A percentile compares a stretch with the other conserved stretches of the same genome.
Evolutionary conservation across 2,329 filamentous ascomycete genomes (phyloP).

Genomic region (Diaporthe helianthi): DNA sequence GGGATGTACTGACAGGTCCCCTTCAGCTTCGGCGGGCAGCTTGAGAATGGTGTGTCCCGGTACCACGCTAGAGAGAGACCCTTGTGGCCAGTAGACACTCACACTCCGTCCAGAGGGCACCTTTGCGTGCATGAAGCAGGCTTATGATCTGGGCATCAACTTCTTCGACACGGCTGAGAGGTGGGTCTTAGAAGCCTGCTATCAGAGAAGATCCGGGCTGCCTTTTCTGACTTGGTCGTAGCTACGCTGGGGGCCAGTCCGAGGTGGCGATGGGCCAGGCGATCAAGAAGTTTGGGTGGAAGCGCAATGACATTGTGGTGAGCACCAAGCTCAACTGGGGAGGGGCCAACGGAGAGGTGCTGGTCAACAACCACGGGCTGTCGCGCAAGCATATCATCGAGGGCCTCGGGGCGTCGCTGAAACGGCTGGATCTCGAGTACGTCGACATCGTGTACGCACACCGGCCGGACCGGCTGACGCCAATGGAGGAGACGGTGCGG

Average conservation of each 20-base stretch:
- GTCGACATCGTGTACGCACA: conserved; percentile 76
- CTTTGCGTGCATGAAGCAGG: conserved; percentile 67
- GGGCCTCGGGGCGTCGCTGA: conserved; percentile 62
- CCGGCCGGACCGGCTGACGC: conserved; percentile 70
- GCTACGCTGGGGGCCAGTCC: conserved; percentile 66
- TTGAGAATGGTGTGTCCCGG: conserved; percentile 40
- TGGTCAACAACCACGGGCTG: conserved; percentile 66
- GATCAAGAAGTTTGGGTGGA: conserved; percentile 67
- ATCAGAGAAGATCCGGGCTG: background rate
- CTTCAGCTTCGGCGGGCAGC: conserved; percentile 42
- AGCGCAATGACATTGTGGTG: conserved; percentile 66
- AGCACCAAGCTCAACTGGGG: conserved; percentile 73
- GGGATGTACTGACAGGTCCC: conserved; percentile 27
- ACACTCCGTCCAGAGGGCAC: conserved; percentile 55
- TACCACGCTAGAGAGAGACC: background rate
- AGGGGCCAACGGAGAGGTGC: conserved; percentile 63
- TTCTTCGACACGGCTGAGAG: conserved; percentile 69
- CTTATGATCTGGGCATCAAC: conserved; percentile 67
- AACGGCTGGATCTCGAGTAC: conserved; percentile 63
- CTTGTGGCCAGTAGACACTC: background rate
- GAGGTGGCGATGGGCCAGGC: conserved; percentile 70
- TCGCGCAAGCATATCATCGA: conserved; percentile 69
- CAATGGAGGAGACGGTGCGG: conserved; percentile 74
- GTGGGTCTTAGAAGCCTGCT: background rate
- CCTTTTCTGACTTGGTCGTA: conserved; percentile 28